A percentile compares a stretch with the other conserved stretches of the same genome.
These are phyloP conservation scores for Didymella glomerata DNA, from an alignment of 2,329 filamentous ascomycete genomes.

Conservation along the genomic window DNA sequence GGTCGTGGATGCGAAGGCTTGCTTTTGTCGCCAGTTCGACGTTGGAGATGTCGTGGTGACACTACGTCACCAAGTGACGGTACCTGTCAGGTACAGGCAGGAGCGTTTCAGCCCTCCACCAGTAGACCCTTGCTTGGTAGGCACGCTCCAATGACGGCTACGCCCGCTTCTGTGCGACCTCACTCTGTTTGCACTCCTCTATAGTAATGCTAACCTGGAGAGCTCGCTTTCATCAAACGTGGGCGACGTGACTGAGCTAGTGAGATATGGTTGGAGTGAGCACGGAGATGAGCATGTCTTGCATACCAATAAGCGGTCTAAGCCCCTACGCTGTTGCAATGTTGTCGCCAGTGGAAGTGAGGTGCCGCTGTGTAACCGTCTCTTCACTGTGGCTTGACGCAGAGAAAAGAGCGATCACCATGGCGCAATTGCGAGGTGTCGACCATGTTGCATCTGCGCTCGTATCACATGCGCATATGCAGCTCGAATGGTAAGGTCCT, in stretches of 20 bases:
- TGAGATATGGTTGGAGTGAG: not conserved
- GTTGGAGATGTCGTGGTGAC: conserved; percentile 6
- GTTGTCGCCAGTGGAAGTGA: conserved; percentile 15
- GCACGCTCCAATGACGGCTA: conserved; percentile 10
- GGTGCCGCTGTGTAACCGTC: conserved; percentile 13
- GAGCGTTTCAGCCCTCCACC: conserved; percentile 17
- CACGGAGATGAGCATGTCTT: conserved; percentile 14
- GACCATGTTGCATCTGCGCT: conserved; percentile 1
- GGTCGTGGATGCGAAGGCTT: conserved; percentile 1
- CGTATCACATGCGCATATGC: conserved; percentile 1
- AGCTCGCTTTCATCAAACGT: not conserved
- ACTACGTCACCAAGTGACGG: conserved; percentile 14
- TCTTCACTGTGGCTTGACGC: not conserved
- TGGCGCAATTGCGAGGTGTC: conserved; percentile 9
- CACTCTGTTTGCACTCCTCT: conserved; percentile 2
- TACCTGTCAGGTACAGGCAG: conserved; percentile 18
- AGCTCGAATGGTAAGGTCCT: not conserved
- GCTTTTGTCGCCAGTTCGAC: conserved; percentile 14
- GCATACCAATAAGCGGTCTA: conserved; percentile 18
- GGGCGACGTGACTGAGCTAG: not conserved
- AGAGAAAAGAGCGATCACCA: not conserved
- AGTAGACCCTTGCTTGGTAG: conserved; percentile 15
- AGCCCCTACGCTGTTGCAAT: conserved; percentile 4
- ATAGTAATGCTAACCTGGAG: not conserved
- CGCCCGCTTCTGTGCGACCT: conserved; percentile 15